Evolutionary conservation across 129 eudicot genomes (phyloP), one percentile per base, ranked within the genome.

Genomic region (Arctium minus): DNA sequence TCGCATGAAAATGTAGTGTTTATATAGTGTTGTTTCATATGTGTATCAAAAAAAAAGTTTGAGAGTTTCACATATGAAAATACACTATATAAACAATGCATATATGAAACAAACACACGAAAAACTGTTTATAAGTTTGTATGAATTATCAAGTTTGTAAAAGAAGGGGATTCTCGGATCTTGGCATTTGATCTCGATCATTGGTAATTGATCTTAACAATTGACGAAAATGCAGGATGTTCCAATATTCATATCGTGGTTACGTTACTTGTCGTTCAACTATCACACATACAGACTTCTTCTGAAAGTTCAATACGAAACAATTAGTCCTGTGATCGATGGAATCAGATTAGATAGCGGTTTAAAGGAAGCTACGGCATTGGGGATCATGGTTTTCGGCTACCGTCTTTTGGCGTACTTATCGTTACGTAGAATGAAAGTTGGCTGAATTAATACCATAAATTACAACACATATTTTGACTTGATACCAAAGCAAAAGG

Each of bases 231-330:
- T 86, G 86, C 98, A 93, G 97, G 78, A 88, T 37, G 99, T 96
- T 72, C 99, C 99, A 9, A 78, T 85, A 72, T 96, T 96, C 91
- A 92, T 96, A 82, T 82, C 94, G 5, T 96, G 99, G 99, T 89
- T 96, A 4, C 92, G 98, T n/a, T 93, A 96, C 77, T 87, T 96
- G 74, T 96, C 99, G 60, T 96, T 93, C 86, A 96, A 96, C 89
- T 96, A 93, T 75, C 97, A 96, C 90, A 96, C 99, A 5, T 96
- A 96, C 87, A 91, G 89, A 72, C 97, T 96, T 40, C 99, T 96
- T 32, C 85, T 96, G 31, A 96, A 96, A 84, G 93, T 96, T 80
- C 99, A 93, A 69, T 96, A 93, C 39, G 96, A 90, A 85, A 85
- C 92, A 64, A 81, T 89, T 37, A 93, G 86, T 70, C 82, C 84